A percentile compares a stretch with the other conserved stretches of the same genome.
Conservation (phyloP, 208 protist species). For the Trypanosoma mega region DNA sequence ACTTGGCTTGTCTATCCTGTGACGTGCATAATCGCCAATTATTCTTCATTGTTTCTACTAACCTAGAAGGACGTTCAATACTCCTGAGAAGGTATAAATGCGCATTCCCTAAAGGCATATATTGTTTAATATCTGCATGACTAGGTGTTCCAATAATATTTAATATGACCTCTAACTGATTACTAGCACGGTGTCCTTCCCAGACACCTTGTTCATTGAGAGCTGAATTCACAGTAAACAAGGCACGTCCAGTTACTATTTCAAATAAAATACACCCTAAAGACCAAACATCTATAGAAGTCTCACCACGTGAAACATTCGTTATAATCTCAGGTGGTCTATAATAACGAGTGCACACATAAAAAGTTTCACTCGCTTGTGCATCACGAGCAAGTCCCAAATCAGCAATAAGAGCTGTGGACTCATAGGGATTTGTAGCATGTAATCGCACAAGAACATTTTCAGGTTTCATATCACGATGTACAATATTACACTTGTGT, state of each 20-base stretch:
- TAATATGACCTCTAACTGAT: slow-evolving; percentile 82
- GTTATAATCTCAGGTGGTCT: slow-evolving; percentile 95
- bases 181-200: slow-evolving; percentile 74
- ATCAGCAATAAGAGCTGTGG: slow-evolving; percentile 78
- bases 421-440: slow-evolving; percentile 56
- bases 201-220: slow-evolving; percentile 72
- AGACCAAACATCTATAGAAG: slow-evolving; percentile 92
- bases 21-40: slow-evolving; percentile 53
- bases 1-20: slow-evolving; percentile 45
- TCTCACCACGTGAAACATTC: slow-evolving; percentile 58
- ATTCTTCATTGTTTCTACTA: slow-evolving; percentile 44
- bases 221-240: slow-evolving; percentile 89
- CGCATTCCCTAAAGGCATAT: slow-evolving; percentile 77
- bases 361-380: slow-evolving; percentile 82
- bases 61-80: slow-evolving; percentile 43
- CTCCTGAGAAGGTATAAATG: slow-evolving; percentile 78
- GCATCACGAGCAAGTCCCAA: slow-evolving; percentile 85
- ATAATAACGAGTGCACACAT: slow-evolving; percentile 96
- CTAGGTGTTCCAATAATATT: slow-evolving; percentile 74
- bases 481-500: slow-evolving; percentile 89
- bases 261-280: slow-evolving; percentile 96
- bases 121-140: slow-evolving; percentile 59
- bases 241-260: slow-evolving; percentile 87
- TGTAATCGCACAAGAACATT: slow-evolving; percentile 94
- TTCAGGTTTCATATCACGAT: slow-evolving; percentile 97